These are phyloP conservation scores for Anthracocystis walkeri DNA, from an alignment of 1,284 basidiomycete species.

Conservation along the genomic window DNA sequence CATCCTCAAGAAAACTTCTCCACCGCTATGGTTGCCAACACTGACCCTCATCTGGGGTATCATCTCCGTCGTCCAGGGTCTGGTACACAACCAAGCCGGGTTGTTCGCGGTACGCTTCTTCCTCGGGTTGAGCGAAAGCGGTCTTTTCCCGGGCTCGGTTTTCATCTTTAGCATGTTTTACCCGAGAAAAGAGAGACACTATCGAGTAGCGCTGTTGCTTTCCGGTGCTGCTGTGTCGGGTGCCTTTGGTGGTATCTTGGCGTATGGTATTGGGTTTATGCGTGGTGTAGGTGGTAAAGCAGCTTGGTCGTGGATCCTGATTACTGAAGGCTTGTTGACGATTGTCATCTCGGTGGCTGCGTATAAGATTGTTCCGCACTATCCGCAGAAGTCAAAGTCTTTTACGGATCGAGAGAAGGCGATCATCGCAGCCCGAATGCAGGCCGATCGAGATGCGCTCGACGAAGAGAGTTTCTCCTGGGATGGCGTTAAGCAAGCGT, in stretches of 20 bases:
- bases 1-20: conserved; percentile 74
- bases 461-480: conserved; percentile 69
- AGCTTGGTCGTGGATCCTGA: conserved; percentile 74
- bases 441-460: conserved; percentile 74
- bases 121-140: conserved; percentile 63
- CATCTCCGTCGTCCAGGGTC: conserved; percentile 75
- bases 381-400: conserved; percentile 74
- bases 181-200: conserved; percentile 74
- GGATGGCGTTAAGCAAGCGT: conserved; percentile 71
- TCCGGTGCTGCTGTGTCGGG: conserved; percentile 51
- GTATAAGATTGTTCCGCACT: conserved; percentile 76
- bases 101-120: conserved; percentile 75
- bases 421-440: conserved; percentile 73
- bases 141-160: conserved; percentile 75
- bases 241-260: conserved; percentile 71
- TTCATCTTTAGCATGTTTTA: conserved; percentile 78
- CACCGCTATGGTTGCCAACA: conserved; percentile 76
- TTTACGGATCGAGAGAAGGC: conserved; percentile 73
- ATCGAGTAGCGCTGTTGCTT: conserved; percentile 75
- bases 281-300: conserved; percentile 73
- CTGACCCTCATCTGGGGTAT: conserved; percentile 76
- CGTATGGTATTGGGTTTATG: conserved; percentile 76
- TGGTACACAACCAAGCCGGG: conserved; percentile 74
- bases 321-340: conserved; percentile 75
- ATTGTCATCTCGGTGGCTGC: conserved; percentile 72